phyloP scores from a whole-genome alignment of 2,329 filamentous ascomycete genomes.

The Erysiphe pulchra region DNA sequence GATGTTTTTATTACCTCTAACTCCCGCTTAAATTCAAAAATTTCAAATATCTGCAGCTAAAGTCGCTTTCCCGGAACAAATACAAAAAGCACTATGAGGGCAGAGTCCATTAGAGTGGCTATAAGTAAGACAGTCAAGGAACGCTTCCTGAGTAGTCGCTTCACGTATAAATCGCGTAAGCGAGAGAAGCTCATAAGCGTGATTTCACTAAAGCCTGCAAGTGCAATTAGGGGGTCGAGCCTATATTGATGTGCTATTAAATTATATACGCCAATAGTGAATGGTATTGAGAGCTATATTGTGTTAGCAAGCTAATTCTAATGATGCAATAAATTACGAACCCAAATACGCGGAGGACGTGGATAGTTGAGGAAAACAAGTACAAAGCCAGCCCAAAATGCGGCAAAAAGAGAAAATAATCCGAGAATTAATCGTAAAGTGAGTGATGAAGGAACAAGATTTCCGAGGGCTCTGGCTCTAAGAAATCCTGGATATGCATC shows the following conservation, averaged over 20 bases:
- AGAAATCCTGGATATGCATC: conserved; percentile 97
- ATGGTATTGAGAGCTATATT: conserved; percentile 52
- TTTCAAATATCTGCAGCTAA: conserved; percentile 15
- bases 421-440: conserved; percentile 68
- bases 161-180: conserved; percentile 76
- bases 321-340: conserved; percentile 21
- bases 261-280: conserved; percentile 73
- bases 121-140: conserved; percentile 57
- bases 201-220: conserved; percentile 84
- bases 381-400: conserved; percentile 81
- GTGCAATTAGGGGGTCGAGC: conserved; percentile 70
- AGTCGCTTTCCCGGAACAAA: conserved; percentile 76
- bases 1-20: no score
- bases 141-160: conserved; percentile 60
- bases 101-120: conserved; percentile 51
- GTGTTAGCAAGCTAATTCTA: conserved; percentile 1
- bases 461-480: conserved; percentile 81
- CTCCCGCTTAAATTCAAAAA: background rate
- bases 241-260: conserved; percentile 86
- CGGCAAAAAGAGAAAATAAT: conserved; percentile 66
- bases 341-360: conserved; percentile 56
- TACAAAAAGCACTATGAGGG: conserved; percentile 74
- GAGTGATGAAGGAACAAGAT: conserved; percentile 76
- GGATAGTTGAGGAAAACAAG: conserved; percentile 73
- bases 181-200: conserved; percentile 79